Evolutionary conservation across 208 protist species (phyloP), one percentile per base, ranked within the genome.

Genomic region (Acanthamoeba divionensis): DNA sequence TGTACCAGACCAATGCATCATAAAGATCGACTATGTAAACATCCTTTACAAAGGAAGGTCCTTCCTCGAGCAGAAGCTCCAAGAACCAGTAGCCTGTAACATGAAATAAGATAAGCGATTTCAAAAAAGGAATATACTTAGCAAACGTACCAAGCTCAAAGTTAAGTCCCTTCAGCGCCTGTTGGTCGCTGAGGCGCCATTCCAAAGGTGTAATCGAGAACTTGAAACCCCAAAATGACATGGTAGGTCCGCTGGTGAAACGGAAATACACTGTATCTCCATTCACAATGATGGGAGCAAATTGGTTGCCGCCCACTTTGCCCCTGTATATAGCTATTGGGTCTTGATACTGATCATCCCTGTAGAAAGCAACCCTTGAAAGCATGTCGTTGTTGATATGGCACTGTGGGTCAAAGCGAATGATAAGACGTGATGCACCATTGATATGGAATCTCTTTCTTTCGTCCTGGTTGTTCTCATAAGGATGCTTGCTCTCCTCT

Each of bases 321-420:
- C 69, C 69, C 44, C 50, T 82, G 66, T 63, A 90, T 7, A 21
- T 31, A 24, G 9, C 24, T 24, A 90, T 90, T 8, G 50, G 6
- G 77, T 90, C 63, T 52, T 90, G 83, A 63, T 90, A 87, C 41
- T 87, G 63, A 5, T 77, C 41, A 44, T 90, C 83, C n/a, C 83
- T 24, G 83, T 90, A 90, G 66, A 90, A 90, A 24, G 83, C 33
- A 10, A 80, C 38, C 10, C 63, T 31, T n/a, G 83, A 55, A 24
- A 90, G 33, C 8, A 86, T 10, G 10, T 90, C 83, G 63, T 6
- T 21, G 65, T 90, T 77, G 63, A 44, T 80, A 52, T 82, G 44
- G 18, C 63, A 90, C 5, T 52, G 83, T 18, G 69, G 10, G 66
- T 90, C 83, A 36, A 90, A 90, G 8, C 52, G 52, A 6, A 90